Evolutionary conservation across 805 yeast genomes (phyloP).

Genomic region (Suhomyces pyralidae): DNA sequence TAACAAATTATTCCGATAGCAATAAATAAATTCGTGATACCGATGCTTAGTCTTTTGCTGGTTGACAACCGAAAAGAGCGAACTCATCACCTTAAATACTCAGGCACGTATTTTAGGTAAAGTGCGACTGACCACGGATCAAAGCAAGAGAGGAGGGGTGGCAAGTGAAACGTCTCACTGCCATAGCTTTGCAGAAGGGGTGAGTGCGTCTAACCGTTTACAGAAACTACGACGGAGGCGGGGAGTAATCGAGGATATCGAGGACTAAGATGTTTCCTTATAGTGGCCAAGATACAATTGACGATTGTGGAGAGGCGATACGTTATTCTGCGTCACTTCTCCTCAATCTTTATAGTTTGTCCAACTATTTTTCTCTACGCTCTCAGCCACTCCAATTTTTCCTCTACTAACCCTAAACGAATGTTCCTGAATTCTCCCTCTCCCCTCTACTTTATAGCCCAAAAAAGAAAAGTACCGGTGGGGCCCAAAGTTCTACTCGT

Average conservation of each 20-base stretch:
- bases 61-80: constrained; percentile 2
- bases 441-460: neutral
- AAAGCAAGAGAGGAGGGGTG: constrained; percentile 2
- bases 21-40: neutral
- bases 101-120: neutral
- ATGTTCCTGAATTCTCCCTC: neutral
- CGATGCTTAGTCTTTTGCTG: neutral
- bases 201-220: neutral
- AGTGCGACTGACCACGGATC: constrained; percentile 2
- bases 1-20: neutral
- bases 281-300: neutral
- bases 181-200: neutral
- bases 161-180: neutral
- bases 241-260: neutral
- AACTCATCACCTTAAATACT: constrained; percentile 1
- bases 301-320: neutral
- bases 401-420: neutral
- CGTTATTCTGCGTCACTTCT: neutral
- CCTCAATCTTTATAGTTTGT: neutral
- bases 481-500: neutral
- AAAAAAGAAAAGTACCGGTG: neutral
- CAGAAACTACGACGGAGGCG: neutral
- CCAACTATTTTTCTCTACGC: neutral
- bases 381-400: neutral
- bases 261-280: neutral